Evolutionary conservation across 2,329 filamentous ascomycete genomes (phyloP), one percentile per base, ranked within the genome.

Genomic region (Epichloe scottii): DNA sequence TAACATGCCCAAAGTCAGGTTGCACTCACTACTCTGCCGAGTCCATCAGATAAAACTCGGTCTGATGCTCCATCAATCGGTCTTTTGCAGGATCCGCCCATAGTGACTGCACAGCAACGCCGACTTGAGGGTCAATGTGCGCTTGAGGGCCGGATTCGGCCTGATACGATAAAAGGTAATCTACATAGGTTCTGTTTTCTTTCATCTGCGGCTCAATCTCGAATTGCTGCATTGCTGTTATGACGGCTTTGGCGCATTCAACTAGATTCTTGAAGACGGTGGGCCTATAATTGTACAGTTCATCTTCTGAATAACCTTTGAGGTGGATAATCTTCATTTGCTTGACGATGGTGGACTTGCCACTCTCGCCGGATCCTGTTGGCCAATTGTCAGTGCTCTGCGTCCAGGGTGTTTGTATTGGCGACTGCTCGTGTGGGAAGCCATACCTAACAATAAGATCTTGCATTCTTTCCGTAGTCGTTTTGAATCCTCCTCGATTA

Each of bases 261-360:
- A 97, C 80, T 54, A 98, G 77, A 67, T 98, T 98, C 72, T 98
- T 98, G 75, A 95, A 98, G 54, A 98, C 89, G 35, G 93, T 97
- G 55, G 95, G 81, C 53, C 93, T 86, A 73, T 97, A 97, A 66
- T 95, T 85, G 62, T 86, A 86, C 47, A 97, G 77, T 69, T 98
- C 93, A 62, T 97, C 91, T 59, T 89, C 82, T 11, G 88, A 90
- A 70, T 98, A 98, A 54, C 93, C 93, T 71, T 96, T 95, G 62
- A 97, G 85, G 65, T 98, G 93, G 64, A 98, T 97, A 61, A 98
- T 98, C 72, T 97, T 98, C 93, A 98, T 98, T 76, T 98, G 93
- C 71, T 98, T 98, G 60, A 98, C 93, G 62, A 98, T 97, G 10
- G 93, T 98, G 53, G 93, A 97, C 72, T 98, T 98, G 59, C 93